phyloP scores from a whole-genome alignment of 2,329 filamentous ascomycete species.

The Aspergillus bombycis region DNA sequence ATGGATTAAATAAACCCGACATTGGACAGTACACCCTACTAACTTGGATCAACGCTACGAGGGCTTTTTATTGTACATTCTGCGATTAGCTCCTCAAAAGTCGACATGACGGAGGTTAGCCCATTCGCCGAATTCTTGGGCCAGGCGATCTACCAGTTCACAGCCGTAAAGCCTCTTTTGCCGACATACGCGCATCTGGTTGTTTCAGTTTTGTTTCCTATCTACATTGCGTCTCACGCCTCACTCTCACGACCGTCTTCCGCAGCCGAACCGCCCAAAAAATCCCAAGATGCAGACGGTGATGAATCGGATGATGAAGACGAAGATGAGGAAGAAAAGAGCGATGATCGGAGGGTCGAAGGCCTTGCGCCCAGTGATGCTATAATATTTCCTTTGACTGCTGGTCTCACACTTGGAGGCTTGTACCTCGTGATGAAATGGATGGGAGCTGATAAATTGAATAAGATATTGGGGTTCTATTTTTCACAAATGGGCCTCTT shows the following conservation, averaged over 20 bases:
- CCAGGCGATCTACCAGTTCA: constrained; percentile 49
- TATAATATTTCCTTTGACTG: constrained; percentile 79
- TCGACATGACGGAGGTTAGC: constrained; percentile 38
- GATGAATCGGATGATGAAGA: constrained; percentile 41
- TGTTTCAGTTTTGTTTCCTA: constrained; percentile 74
- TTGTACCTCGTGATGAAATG: constrained; percentile 90
- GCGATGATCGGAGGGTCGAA: constrained; percentile 62
- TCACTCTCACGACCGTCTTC: constrained; percentile 82
- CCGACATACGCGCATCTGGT: constrained; percentile 65
- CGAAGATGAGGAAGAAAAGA: constrained; percentile 57
- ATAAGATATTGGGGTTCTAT: constrained; percentile 80
- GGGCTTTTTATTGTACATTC: neutral
- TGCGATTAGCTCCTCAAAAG: neutral
- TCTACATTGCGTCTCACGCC: constrained; percentile 83
- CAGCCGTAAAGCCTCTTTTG: constrained; percentile 48
- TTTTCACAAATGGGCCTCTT: constrained; percentile 80
- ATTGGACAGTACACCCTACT: neutral
- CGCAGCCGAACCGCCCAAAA: constrained; percentile 65
- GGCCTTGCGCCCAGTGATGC: constrained; percentile 77
- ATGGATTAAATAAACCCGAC: constrained; percentile 15
- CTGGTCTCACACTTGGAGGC: constrained; percentile 69
- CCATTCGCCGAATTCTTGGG: constrained; percentile 44
- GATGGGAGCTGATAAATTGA: constrained; percentile 78
- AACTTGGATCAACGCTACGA: neutral
- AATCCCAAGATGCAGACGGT: constrained; percentile 39